phyloP scores from a whole-genome alignment of 768 basidiomycete genomes.

The Leucogyrophana mollusca region DNA sequence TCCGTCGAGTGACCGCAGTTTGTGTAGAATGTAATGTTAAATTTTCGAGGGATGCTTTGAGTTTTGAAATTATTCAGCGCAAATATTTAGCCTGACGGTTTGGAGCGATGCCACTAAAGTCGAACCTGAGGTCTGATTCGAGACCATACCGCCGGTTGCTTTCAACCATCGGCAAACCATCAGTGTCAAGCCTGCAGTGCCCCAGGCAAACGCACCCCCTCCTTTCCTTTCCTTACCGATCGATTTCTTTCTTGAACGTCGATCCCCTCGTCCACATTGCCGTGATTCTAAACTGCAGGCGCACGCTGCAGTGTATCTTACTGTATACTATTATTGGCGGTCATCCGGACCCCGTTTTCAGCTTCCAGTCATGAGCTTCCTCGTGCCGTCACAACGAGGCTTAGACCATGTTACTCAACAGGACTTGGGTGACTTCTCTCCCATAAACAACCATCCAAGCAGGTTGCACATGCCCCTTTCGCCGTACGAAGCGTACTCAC shows the following conservation, averaged over 20 bases:
- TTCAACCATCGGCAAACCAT: not conserved
- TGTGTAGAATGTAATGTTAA: too few species aligned
- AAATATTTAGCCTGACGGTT: constrained; percentile 19
- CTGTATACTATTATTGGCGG: constrained; percentile 18
- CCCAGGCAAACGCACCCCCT: constrained; percentile 1
- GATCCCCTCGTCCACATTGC: constrained; percentile 17
- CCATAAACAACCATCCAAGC: constrained; percentile 30
- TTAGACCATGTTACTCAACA: constrained; percentile 21
- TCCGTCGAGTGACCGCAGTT: too few species aligned
- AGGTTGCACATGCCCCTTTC: constrained; percentile 39
- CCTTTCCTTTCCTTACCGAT: constrained; percentile 12
- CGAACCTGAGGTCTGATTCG: constrained; percentile 11
- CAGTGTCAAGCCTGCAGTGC: not conserved
- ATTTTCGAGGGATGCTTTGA: too few species aligned
- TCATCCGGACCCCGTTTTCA: constrained; percentile 20
- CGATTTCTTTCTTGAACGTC: constrained; percentile 6
- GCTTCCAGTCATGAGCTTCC: constrained; percentile 30
- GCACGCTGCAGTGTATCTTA: constrained; percentile 12
- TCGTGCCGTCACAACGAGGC: constrained; percentile 35
- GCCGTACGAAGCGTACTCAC: constrained; percentile 34
- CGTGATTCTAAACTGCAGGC: constrained; percentile 9
- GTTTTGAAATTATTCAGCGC: constrained; percentile 21
- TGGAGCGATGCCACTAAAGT: constrained; percentile 16
- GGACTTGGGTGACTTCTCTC: constrained; percentile 19
- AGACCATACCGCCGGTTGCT: constrained; percentile 5